A percentile compares a stretch with the other conserved stretches of the same genome.
These are phyloP conservation scores for Epicoccum sorghinum DNA, from an alignment of 2,329 filamentous ascomycete species.

Conservation along the genomic window DNA sequence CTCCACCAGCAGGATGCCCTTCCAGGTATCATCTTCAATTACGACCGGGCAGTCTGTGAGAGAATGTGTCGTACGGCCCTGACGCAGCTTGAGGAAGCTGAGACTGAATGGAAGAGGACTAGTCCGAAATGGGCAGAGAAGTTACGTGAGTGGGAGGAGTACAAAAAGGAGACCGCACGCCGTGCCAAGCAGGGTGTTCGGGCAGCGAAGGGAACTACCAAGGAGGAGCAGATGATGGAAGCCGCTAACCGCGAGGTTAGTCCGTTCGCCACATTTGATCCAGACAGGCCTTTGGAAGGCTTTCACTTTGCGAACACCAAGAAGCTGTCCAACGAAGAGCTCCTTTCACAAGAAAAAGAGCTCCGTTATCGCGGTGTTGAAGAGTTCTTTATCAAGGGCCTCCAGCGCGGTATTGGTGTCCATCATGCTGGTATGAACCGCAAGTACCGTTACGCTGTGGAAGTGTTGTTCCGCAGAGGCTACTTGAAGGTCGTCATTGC, in stretches of 20 bases:
- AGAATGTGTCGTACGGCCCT: conserved; percentile 60
- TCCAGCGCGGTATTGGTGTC: conserved; percentile 73
- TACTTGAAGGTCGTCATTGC: conserved; percentile 74
- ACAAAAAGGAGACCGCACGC: conserved; percentile 57
- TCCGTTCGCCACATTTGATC: conserved; percentile 69
- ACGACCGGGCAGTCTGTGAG: conserved; percentile 71
- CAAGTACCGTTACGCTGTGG: conserved; percentile 74
- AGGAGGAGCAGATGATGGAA: conserved; percentile 64
- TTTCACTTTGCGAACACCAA: conserved; percentile 72
- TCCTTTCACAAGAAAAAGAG: conserved; percentile 60
- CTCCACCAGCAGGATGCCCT: conserved; percentile 69
- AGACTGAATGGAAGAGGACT: conserved; percentile 62
- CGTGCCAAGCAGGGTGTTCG: conserved; percentile 53
- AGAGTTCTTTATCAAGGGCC: conserved; percentile 62
- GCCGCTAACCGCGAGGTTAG: conserved; percentile 61
- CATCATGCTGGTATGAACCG: conserved; percentile 83
- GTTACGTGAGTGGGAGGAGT: conserved; percentile 63
- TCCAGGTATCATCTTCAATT: conserved; percentile 79
- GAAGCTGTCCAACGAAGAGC: conserved; percentile 63
- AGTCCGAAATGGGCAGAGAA: conserved; percentile 66
- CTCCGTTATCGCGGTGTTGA: conserved; percentile 59
- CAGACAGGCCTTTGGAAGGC: conserved; percentile 64
- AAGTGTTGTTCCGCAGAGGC: conserved; percentile 75
- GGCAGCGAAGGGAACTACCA: conserved; percentile 56
- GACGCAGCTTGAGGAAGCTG: conserved; percentile 59